Percentiles rank a stretch among this genome's conserved stretches.
phyloP scores from a whole-genome alignment of 2,329 filamentous ascomycete genomes.

The Tolypocladium inflatum region DNA sequence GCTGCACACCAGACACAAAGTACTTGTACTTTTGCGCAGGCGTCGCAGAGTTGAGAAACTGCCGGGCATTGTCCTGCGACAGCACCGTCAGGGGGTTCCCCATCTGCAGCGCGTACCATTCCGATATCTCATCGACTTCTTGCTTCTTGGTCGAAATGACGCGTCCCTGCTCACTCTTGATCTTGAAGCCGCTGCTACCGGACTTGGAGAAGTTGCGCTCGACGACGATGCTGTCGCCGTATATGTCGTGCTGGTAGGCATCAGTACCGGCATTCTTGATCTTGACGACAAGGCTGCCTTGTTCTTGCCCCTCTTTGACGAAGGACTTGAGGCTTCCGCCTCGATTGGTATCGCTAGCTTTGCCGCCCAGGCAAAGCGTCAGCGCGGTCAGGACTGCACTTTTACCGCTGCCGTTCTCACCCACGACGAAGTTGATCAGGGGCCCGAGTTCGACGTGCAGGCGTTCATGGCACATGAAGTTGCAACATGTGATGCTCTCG shows the following conservation, averaged over 20 bases:
- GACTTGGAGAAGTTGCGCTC: constrained; percentile 76
- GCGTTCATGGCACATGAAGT: constrained; percentile 92
- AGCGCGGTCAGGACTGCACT: constrained; percentile 91
- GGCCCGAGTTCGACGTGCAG: constrained; percentile 81
- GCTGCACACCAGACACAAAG: constrained; percentile 87
- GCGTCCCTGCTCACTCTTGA: constrained; percentile 64
- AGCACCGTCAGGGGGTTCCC: constrained; percentile 95
- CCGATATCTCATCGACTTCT: constrained; percentile 86
- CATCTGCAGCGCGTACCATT: constrained; percentile 88
- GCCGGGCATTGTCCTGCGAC: constrained; percentile 88
- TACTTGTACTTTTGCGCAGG: constrained; percentile 89
- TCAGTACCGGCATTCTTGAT: constrained; percentile 85
- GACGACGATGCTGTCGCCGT: constrained; percentile 78
- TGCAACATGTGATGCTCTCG: constrained; percentile 75
- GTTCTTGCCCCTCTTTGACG: constrained; percentile 80
- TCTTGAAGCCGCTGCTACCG: constrained; percentile 73
- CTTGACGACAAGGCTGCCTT: constrained; percentile 66
- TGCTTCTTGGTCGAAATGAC: constrained; percentile 73
- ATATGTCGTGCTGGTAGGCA: constrained; percentile 74
- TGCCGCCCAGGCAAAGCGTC: constrained; percentile 88
- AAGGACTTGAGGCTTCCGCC: constrained; percentile 82
- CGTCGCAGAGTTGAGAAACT: constrained; percentile 81
- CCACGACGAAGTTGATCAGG: constrained; percentile 95
- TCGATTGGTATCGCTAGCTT: constrained; percentile 85
- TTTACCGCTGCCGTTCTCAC: constrained; percentile 95